A percentile compares a stretch with the other conserved stretches of the same genome.
Evolutionary conservation across 2,329 filamentous ascomycete species (phyloP).

Genomic region (Incumbomyces delicatus): DNA sequence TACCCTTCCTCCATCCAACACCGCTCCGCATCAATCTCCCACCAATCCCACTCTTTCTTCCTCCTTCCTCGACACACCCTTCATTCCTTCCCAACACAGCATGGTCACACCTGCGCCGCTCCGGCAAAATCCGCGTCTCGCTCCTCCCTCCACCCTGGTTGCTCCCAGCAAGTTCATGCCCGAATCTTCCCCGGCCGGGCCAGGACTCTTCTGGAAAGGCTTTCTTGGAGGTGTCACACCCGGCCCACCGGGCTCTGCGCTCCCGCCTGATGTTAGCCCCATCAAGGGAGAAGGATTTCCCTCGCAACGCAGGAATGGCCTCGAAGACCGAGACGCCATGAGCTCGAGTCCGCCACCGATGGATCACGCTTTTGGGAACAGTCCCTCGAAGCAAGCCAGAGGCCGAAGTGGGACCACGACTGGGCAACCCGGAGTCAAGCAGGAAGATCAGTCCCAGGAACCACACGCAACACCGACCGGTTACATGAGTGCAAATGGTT

Average conservation of each 20-base stretch:
- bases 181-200: slow-evolving; percentile 37
- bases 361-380: slow-evolving; percentile 25
- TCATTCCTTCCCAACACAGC: slow-evolving; percentile 27
- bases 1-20: slow-evolving; percentile 14
- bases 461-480: neutral
- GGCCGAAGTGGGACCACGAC: slow-evolving; percentile 16
- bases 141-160: slow-evolving; percentile 40
- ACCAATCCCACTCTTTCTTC: slow-evolving; percentile 36
- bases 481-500: neutral
- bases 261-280: slow-evolving; percentile 36
- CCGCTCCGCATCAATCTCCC: slow-evolving; percentile 25
- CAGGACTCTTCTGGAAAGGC: slow-evolving; percentile 38
- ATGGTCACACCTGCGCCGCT: slow-evolving; percentile 42
- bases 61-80: slow-evolving; percentile 38
- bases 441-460: slow-evolving; percentile 16
- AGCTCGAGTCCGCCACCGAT: slow-evolving; percentile 41
- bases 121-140: slow-evolving; percentile 38
- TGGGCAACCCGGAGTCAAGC: slow-evolving; percentile 27
- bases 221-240: slow-evolving; percentile 30
- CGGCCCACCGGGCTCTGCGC: slow-evolving; percentile 10
- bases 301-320: slow-evolving; percentile 17
- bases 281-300: slow-evolving; percentile 30
- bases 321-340: slow-evolving; percentile 28
- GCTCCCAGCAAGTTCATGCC: slow-evolving; percentile 43
- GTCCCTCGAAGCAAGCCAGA: slow-evolving; percentile 34